Evolutionary conservation across 1,284 basidiomycete species (phyloP).

Genomic region (Trichosporon asahii): DNA sequence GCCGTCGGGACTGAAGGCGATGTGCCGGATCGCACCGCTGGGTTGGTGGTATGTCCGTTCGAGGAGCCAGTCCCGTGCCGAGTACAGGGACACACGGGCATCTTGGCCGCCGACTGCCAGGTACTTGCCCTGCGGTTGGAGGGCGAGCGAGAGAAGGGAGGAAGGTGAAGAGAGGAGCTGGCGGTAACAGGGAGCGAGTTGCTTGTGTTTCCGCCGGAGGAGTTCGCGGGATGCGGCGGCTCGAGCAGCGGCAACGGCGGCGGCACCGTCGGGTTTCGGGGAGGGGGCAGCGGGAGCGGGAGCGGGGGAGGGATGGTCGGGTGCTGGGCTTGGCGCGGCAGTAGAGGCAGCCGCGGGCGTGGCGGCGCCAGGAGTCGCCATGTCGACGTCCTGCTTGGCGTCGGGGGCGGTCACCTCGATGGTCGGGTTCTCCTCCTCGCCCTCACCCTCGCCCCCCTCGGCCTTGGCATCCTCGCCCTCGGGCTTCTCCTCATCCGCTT

Average conservation of each 20-base stretch:
- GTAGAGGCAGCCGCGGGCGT: not conserved
- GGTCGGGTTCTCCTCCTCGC: not conserved
- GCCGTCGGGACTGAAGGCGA: constrained; percentile 42
- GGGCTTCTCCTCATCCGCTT: not conserved
- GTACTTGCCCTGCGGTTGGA: constrained; percentile 37
- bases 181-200: constrained; percentile 33
- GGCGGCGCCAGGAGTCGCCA: constrained; percentile 12
- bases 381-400: constrained; percentile 22
- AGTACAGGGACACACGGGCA: constrained; percentile 38
- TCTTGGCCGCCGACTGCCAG: constrained; percentile 45
- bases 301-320: constrained; percentile 1
- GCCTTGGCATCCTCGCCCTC: constrained; percentile 1
- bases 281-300: not conserved
- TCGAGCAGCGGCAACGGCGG: constrained; percentile 7
- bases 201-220: constrained; percentile 27
- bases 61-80: constrained; percentile 40
- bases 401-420: constrained; percentile 2
- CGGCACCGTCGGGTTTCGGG: constrained; percentile 4
- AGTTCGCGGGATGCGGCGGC: constrained; percentile 19
- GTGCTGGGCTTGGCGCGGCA: constrained; percentile 12
- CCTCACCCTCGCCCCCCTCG: not conserved
- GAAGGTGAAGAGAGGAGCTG: constrained; percentile 28
- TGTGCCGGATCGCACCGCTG: constrained; percentile 37
- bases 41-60: constrained; percentile 39
- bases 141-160: constrained; percentile 31